Percentiles rank a stretch among this genome's conserved stretches.
Evolutionary conservation across 2,329 filamentous ascomycete species (phyloP).

Genomic region (Cladophialophora yegresii): DNA sequence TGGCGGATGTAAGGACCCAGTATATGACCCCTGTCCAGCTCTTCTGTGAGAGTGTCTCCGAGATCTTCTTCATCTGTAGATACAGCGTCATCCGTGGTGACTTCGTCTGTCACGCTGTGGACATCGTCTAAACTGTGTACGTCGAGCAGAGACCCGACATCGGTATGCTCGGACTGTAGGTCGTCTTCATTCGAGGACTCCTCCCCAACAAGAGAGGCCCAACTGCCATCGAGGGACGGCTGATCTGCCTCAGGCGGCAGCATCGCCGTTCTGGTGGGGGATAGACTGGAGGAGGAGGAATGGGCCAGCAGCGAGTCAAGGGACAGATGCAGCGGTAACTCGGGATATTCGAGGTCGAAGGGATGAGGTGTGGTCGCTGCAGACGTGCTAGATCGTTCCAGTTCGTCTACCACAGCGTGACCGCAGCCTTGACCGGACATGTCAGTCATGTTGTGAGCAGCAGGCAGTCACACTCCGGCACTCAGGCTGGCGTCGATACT

Average conservation of each 20-base stretch:
- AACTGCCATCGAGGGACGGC: constrained; percentile 49
- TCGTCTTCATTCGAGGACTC: constrained; percentile 51
- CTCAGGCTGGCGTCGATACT: not conserved
- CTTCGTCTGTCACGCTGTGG: constrained; percentile 47
- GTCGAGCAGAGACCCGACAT: constrained; percentile 48
- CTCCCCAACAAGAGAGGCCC: constrained; percentile 49
- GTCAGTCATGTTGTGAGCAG: constrained; percentile 21
- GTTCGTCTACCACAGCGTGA: constrained; percentile 6
- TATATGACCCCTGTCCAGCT: not conserved
- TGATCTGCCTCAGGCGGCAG: constrained; percentile 11
- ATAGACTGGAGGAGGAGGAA: constrained; percentile 24
- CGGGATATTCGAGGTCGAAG: constrained; percentile 27
- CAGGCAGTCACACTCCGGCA: not conserved
- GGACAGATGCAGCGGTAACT: constrained; percentile 29
- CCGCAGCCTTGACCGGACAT: constrained; percentile 7
- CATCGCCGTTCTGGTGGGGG: constrained; percentile 20
- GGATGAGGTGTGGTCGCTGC: not conserved
- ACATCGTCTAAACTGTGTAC: constrained; percentile 49
- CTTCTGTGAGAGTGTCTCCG: constrained; percentile 18
- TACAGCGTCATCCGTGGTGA: constrained; percentile 43
- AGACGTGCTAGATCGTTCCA: not conserved
- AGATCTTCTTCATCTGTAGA: constrained; percentile 36
- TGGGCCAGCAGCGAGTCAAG: constrained; percentile 34
- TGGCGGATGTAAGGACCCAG: not conserved
- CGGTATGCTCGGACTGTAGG: constrained; percentile 48